These are phyloP conservation scores for Penicillium digitatum DNA, from an alignment of 2,329 filamentous ascomycete genomes.

Conservation along the genomic window DNA sequence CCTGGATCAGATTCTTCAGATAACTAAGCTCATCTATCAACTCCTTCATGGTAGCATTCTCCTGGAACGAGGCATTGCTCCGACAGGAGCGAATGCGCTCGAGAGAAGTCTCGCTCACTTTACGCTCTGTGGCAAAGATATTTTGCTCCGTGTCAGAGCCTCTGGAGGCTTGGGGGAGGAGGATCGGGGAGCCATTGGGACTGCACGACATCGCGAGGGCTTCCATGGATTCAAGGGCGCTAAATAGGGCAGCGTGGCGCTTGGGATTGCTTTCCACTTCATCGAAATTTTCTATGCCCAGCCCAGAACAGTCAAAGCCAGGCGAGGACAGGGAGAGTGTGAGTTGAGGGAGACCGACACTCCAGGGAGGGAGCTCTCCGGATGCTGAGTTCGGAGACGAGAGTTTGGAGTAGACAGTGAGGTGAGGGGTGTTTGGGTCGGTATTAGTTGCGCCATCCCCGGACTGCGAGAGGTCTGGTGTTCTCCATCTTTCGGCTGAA, in stretches of 20 bases:
- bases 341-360: conserved; percentile 25
- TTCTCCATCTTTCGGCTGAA: conserved; percentile 20
- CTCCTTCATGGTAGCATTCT: conserved; percentile 45
- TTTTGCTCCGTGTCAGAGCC: not conserved
- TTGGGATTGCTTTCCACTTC: conserved; percentile 36
- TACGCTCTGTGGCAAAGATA: not conserved
- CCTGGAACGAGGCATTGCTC: conserved; percentile 21
- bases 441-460: conserved; percentile 23
- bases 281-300: conserved; percentile 33
- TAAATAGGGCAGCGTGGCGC: conserved; percentile 37
- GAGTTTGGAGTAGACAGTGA: conserved; percentile 30
- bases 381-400: conserved; percentile 29
- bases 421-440: conserved; percentile 39
- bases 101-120: conserved; percentile 5
- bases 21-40: conserved; percentile 52
- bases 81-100: conserved; percentile 12
- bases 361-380: conserved; percentile 26
- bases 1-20: conserved; percentile 47
- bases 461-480: conserved; percentile 22
- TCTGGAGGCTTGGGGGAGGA: conserved; percentile 19
- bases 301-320: conserved; percentile 29
- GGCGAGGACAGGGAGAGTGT: conserved; percentile 27
- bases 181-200: conserved; percentile 23
- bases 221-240: conserved; percentile 29
- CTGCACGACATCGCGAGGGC: conserved; percentile 26